These are phyloP conservation scores for Eimeria tenella DNA, from an alignment of 169 alveolate genomes.

Conservation along the genomic window DNA sequence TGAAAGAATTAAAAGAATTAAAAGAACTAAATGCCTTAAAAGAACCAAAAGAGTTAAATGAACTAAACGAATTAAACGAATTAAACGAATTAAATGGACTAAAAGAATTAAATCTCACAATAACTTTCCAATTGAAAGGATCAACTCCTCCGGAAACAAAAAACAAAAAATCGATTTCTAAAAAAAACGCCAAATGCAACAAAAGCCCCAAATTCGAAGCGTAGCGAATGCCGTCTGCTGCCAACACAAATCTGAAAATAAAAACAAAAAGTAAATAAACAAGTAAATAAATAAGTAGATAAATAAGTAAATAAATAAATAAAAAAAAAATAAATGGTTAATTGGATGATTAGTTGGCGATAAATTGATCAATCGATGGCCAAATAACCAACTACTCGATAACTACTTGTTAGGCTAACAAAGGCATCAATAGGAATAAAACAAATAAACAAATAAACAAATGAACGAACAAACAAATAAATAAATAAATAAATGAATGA, in stretches of 20 bases:
- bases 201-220: conserved; percentile 55
- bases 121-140: conserved; percentile 64
- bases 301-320: too few relatives aligned
- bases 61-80: too few relatives aligned
- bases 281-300: not conserved
- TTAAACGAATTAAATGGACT: too few relatives aligned
- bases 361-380: not conserved
- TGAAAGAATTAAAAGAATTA: too few relatives aligned
- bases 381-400: too few relatives aligned
- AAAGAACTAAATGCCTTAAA: too few relatives aligned
- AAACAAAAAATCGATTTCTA: conserved; percentile 38
- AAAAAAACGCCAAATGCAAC: conserved; percentile 24
- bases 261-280: not conserved
- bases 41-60: too few relatives aligned
- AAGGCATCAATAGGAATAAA: too few relatives aligned
- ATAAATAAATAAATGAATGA: too few relatives aligned
- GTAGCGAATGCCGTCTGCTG: conserved; percentile 30
- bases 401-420: too few relatives aligned
- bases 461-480: too few relatives aligned
- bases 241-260: conserved; percentile 40
- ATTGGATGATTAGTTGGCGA: not conserved
- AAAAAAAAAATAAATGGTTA: not conserved
- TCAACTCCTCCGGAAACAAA: conserved; percentile 61
- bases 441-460: too few relatives aligned
- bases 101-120: conserved; percentile 2